A percentile compares a stretch with the other conserved stretches of the same genome.
phyloP scores from a whole-genome alignment of 2,329 filamentous ascomycete species.

The Grosmannia huntii region DNA sequence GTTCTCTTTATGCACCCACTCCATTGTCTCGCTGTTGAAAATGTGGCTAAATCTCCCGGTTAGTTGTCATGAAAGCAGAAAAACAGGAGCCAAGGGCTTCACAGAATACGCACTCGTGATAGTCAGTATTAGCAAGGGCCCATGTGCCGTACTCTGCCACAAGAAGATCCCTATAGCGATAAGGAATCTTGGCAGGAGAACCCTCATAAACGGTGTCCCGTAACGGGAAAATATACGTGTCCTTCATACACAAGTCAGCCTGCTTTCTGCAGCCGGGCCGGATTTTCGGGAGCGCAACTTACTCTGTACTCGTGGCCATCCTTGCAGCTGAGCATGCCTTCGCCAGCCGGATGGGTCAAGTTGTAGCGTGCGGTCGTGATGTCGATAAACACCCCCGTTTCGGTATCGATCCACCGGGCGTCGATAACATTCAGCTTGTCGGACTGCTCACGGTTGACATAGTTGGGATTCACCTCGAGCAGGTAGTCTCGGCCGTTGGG shows the following conservation, averaged over 20 bases:
- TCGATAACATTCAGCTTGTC: conserved; percentile 32
- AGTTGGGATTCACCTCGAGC: conserved; percentile 36
- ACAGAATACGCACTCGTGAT: conserved; percentile 32
- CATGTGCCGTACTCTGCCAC: conserved; percentile 42
- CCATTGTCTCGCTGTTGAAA: conserved; percentile 10
- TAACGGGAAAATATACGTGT: conserved; percentile 53
- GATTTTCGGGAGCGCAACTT: not conserved
- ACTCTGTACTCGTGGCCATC: conserved; percentile 37
- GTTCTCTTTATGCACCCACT: conserved; percentile 12
- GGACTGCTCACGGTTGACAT: conserved; percentile 22
- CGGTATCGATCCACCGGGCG: conserved; percentile 34
- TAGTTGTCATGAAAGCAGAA: not conserved
- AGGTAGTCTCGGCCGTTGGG: conserved; percentile 29
- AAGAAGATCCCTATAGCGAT: conserved; percentile 44
- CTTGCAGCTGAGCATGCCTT: conserved; percentile 36
- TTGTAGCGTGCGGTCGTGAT: conserved; percentile 38
- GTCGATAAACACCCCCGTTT: conserved; percentile 35
- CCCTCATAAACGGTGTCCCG: conserved; percentile 58
- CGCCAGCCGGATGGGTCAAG: conserved; percentile 26
- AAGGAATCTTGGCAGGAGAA: conserved; percentile 52
- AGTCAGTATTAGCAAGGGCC: conserved; percentile 37
- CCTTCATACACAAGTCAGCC: conserved; percentile 18
- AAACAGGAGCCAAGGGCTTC: not conserved
- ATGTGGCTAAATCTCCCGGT: conserved; percentile 7
- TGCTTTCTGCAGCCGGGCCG: not conserved